Base-by-base conservation (phyloP, 768 basidiomycete species). In the Boletellus sp. region DNA sequence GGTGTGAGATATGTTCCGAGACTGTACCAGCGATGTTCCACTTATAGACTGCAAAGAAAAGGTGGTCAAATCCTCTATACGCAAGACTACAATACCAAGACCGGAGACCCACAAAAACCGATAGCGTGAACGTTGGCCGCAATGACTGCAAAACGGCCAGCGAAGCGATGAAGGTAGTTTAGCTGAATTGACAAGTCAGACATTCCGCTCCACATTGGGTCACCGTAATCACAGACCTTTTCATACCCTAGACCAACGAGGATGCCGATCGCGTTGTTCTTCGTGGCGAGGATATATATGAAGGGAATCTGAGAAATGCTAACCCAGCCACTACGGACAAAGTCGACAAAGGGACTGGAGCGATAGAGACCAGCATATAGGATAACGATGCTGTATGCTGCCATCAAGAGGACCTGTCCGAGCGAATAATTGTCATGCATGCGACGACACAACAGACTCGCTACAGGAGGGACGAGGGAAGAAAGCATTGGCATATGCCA, bases 91-190 rank as follows among this genome's bases (percentile, higher is more conserved):
- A 24, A 2, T 10, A 16, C 9, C 23, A 34, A 34, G 23, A 38
- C 33, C 23, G 42, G 28, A 45, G 19, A 76, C 77, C 54, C 56
- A 81, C 85, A 62, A 53, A 75, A 84, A 22, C 79, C 78, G 11
- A 85, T 42, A 6, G 74, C 68, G 59, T 89, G 87, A 11, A 86
- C 57, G 53, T 87, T 80, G 12, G 71, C 72, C 3, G 78, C 76
- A 17, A 86, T 45, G 23, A 85, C 72, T 4, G 83, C 64, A 38
- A 85, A 60, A 19, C 73, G 65, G 1, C 86, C 89, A 10, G 75
- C 70, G 57, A 83, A 79, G 22, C 89, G 81, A 67, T 92, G 90
- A 7, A 90, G 64, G 62, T 77, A 89, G 66, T 91, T 89, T 39
- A 90, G 69, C 84, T 88, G 48, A 38, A 38, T 3, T 6, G 43